Conservation (phyloP, 257 asterid species). For the Solanum appendiculatum region DNA sequence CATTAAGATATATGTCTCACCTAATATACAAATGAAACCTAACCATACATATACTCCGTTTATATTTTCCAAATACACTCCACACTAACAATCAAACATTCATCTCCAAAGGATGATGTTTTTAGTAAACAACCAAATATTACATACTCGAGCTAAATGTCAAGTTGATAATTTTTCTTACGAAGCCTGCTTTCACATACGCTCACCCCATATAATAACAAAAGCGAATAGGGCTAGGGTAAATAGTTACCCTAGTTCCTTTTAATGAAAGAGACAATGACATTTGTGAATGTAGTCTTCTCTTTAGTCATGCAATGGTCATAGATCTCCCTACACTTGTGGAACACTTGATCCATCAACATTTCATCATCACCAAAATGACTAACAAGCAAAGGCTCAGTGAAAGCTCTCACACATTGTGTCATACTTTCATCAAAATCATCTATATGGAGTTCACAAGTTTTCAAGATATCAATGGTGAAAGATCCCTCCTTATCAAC, state of each 20-base stretch:
- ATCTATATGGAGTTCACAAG: constrained; percentile 27
- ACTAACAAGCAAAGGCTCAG: constrained; percentile 38
- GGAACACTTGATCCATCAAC: constrained; percentile 31
- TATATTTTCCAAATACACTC: neutral
- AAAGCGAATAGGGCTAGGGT: neutral
- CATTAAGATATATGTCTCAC: neutral
- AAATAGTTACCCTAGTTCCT: neutral
- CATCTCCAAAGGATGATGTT: neutral
- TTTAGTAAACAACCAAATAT: neutral
- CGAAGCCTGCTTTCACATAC: too few relatives aligned
- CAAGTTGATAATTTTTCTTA: neutral
- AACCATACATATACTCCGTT: neutral
- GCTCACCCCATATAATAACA: too few relatives aligned
- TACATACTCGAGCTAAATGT: neutral
- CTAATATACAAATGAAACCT: neutral
- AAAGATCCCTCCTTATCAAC: constrained; percentile 55
- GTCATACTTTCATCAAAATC: constrained; percentile 19
- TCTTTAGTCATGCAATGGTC: constrained; percentile 6
- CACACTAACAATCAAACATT: neutral
- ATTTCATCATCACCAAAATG: constrained; percentile 36
- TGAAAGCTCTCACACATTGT: constrained; percentile 47
- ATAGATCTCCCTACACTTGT: constrained; percentile 9
- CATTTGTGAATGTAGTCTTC: constrained; percentile 6
- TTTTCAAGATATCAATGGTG: constrained; percentile 21
- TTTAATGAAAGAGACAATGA: neutral